Evolutionary conservation across 768 basidiomycete species (phyloP).

Genomic region (Omphalotus guepiniiformis): DNA sequence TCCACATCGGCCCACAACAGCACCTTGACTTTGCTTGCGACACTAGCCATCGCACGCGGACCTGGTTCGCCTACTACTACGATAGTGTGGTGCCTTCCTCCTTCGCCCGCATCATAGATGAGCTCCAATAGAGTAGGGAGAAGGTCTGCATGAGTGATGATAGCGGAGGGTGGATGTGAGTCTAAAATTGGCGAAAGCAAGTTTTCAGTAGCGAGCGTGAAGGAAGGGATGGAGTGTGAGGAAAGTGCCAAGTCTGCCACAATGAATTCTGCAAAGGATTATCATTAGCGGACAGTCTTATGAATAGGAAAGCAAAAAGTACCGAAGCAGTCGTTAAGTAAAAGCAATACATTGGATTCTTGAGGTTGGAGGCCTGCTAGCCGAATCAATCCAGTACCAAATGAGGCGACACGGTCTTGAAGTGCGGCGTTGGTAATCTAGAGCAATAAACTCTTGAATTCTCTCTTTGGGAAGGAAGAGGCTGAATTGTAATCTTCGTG

Average conservation of each 20-base stretch:
- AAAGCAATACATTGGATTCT: conserved; percentile 66
- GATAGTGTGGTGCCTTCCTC: conserved; percentile 46
- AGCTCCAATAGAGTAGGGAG: conserved; percentile 69
- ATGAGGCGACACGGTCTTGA: conserved; percentile 62
- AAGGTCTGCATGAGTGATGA: conserved; percentile 65
- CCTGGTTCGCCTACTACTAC: conserved; percentile 70
- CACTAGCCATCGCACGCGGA: conserved; percentile 38
- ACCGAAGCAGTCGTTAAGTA: conserved; percentile 81
- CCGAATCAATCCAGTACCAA: conserved; percentile 69
- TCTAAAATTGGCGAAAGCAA: conserved; percentile 66
- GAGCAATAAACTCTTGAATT: conserved; percentile 2
- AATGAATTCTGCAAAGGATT: conserved; percentile 55
- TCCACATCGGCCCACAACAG: conserved; percentile 69
- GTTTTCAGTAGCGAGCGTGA: conserved; percentile 55
- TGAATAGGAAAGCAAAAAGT: conserved; percentile 13
- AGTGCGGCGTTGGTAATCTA: conserved; percentile 75
- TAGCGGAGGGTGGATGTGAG: conserved; percentile 62
- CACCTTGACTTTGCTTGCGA: conserved; percentile 52
- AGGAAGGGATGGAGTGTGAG: conserved; percentile 61
- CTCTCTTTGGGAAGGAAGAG: not conserved
- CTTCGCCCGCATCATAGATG: conserved; percentile 56
- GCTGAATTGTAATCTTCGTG: conserved; percentile 51
- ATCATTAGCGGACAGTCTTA: not conserved
- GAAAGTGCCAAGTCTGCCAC: conserved; percentile 78
- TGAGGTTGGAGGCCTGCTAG: conserved; percentile 50